Base-by-base conservation (phyloP, 2,329 filamentous ascomycete genomes). In the Lasiodiplodia sp. region DNA sequence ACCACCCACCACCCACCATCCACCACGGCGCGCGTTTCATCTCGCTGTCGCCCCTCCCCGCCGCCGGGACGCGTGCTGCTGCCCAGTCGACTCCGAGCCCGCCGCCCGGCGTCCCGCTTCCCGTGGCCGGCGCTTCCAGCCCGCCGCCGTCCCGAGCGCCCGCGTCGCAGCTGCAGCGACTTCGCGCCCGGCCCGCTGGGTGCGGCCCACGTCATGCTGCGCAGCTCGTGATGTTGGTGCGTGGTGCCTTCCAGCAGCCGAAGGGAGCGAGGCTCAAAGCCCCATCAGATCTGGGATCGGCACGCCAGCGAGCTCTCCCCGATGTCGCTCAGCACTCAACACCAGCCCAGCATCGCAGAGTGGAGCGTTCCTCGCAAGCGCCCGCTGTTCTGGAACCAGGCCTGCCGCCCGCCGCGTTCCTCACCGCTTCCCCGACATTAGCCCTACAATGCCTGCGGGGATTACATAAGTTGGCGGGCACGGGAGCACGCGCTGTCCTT, bases 401-500 rank as follows among this genome's bases (percentile, higher is more conserved):
- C 25, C 44, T 63, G 44, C 60, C 47, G 60, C 60, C 51, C 60
- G 60, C 60, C 60, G 60, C 60, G 60, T 49, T 51, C 60, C 60
- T 64, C 60, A 64, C 60, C 60, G 60, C 60, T 52, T 64, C 60
- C 60, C 60, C 60, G 47, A 52, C 44, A 31, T 40, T 40, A 63
- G 58, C 58, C 58, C 25, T 63, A 63, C 58, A 38, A 3, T 21
- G n/a, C 18, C 58, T 51, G 60, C 25, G 60, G 44, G 60, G 44
- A 64, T 64, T 64, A 64, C 31, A n/a, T 64, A 64, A 64, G 60
- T 52, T 25, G 44, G 44, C 23, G 31, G 40, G 58, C 58, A 63
- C 58, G 58, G 58, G 58, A 63, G 58, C 58, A 63, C 60, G 47
- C 60, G 60, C 47, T 64, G 47, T 63, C 58, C 58, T 63, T 63